Evolutionary conservation across 306 rosid genomes (phyloP), one percentile per base, ranked within the genome.

Genomic region (Castanea sativa): DNA sequence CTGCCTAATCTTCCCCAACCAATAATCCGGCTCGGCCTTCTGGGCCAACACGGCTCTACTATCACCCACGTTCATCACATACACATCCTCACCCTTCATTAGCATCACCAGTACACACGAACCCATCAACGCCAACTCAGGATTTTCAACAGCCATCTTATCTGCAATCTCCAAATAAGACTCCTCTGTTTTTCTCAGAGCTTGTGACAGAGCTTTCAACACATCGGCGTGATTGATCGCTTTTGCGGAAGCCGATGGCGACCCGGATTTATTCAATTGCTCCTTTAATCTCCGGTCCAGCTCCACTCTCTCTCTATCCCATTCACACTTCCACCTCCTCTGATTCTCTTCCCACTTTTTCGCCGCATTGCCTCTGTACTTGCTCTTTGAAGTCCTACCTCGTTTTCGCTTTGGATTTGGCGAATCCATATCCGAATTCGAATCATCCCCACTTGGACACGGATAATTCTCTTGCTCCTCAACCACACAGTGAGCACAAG

Each of bases 81-180:
- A 96, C 67, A 96, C 94, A 82, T 96, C 97, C 15, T 93, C 99
- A 10, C 99, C 99, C 59, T 96, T 96, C 98, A 96, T 91, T 55
- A 96, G 81, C 97, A 91, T 96, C 7, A 90, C 99, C n/a, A 96
- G 96, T 35, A 93, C 98, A 86, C 99, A 96, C 1, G 99, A 96
- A 69, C 99, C 99, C 99, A 96, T 96, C 76, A 96, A 82, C 69
- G 99, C 99, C 38, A 96, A 76, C 55, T 93, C 99, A 1, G 99
- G 99, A 89, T 93, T 96, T 77, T 90, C 94, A 85, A 61, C 81
- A 1, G 91, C 80, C 96, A 92, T 93, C 86, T 85, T 88, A 79
- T 96, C 98, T 1, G 98, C 97, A 8, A 89, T 76, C 63, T 93
- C 98, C 77, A 96, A 87, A 74, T 85, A 96, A 18, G 98, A 59